phyloP scores from a whole-genome alignment of 768 basidiomycete species.

The Paxillus ammoniavirescens region DNA sequence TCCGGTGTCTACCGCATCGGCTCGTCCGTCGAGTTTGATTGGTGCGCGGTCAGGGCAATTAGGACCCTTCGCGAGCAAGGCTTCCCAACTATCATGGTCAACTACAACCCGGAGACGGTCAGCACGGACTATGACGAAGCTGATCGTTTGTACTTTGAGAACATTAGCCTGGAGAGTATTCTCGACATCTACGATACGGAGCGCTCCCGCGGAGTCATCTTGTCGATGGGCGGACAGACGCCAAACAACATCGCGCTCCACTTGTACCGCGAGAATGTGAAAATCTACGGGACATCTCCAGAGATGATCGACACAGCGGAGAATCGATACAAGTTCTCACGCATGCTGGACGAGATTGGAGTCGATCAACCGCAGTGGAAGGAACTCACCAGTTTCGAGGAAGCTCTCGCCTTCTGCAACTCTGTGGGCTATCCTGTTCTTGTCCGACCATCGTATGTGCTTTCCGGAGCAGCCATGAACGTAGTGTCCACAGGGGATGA shows the following conservation, averaged over 20 bases:
- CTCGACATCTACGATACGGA: slow-evolving; percentile 96
- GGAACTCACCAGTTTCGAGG: slow-evolving; percentile 88
- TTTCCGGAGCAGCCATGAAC: slow-evolving; percentile 99
- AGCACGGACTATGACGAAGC: slow-evolving; percentile 99
- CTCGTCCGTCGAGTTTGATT: slow-evolving; percentile 99
- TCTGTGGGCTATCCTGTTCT: slow-evolving; percentile 95
- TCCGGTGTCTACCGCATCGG: slow-evolving; percentile 99
- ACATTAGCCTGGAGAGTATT: slow-evolving; percentile 94
- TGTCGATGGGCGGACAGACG: slow-evolving; percentile 98
- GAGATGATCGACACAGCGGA: slow-evolving; percentile 99
- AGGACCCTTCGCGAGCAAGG: slow-evolving; percentile 94
- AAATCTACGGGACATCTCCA: slow-evolving; percentile 97
- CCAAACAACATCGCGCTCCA: slow-evolving; percentile 98
- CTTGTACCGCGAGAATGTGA: slow-evolving; percentile 94
- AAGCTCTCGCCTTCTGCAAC: slow-evolving; percentile 86
- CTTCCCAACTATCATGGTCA: slow-evolving; percentile 96
- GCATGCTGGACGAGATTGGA: slow-evolving; percentile 94
- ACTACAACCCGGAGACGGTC: slow-evolving; percentile 99
- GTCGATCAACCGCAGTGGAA: slow-evolving; percentile 98
- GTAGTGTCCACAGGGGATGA: slow-evolving; percentile 94
- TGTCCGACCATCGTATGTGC: slow-evolving; percentile 95
- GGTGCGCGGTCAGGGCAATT: slow-evolving; percentile 98
- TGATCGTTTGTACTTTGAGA: slow-evolving; percentile 97
- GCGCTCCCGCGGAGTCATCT: slow-evolving; percentile 83
- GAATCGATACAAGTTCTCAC: slow-evolving; percentile 99